Conservation (phyloP, 352 stramenopile genomes). For the Pythium brassicae region DNA sequence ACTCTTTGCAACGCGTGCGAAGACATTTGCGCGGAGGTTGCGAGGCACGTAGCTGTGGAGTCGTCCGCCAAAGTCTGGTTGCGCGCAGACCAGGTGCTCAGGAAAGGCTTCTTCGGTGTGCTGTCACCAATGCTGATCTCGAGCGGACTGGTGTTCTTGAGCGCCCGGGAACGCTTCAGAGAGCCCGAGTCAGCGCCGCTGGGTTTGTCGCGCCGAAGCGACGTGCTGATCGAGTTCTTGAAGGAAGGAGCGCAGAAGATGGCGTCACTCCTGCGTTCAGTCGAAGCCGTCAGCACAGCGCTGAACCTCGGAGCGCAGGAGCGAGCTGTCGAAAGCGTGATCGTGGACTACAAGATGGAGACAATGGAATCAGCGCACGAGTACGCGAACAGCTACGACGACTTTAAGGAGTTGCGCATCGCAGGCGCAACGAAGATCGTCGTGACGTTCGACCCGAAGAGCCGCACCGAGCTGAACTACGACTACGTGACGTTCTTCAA, state of each 20-base stretch:
- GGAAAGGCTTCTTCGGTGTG: constrained; percentile 14
- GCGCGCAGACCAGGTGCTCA: constrained; percentile 8
- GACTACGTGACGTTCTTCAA: constrained; percentile 89
- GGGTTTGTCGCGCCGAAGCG: not conserved
- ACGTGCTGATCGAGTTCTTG: constrained; percentile 11
- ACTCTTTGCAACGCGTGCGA: constrained; percentile 9
- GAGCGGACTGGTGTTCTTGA: constrained; percentile 29
- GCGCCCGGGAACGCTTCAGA: constrained; percentile 18
- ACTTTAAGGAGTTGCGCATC: constrained; percentile 64
- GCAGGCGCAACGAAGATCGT: constrained; percentile 65
- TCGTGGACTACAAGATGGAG: constrained; percentile 40
- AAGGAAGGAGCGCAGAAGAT: constrained; percentile 25
- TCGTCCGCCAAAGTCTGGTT: not conserved
- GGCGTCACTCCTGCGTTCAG: constrained; percentile 24
- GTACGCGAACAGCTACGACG: constrained; percentile 79
- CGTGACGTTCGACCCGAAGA: constrained; percentile 79
- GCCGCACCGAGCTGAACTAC: constrained; percentile 81
- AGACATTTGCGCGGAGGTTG: constrained; percentile 2
- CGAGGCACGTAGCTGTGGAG: not conserved
- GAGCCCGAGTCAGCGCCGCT: constrained; percentile 1
- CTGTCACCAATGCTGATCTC: constrained; percentile 36
- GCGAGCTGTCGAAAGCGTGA: constrained; percentile 33
- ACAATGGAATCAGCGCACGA: constrained; percentile 78
- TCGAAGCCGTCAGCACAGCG: constrained; percentile 26
- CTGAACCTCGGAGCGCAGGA: constrained; percentile 30